Base-by-base conservation (phyloP, 805 yeast species). In the Metschnikowia henanensis region DNA sequence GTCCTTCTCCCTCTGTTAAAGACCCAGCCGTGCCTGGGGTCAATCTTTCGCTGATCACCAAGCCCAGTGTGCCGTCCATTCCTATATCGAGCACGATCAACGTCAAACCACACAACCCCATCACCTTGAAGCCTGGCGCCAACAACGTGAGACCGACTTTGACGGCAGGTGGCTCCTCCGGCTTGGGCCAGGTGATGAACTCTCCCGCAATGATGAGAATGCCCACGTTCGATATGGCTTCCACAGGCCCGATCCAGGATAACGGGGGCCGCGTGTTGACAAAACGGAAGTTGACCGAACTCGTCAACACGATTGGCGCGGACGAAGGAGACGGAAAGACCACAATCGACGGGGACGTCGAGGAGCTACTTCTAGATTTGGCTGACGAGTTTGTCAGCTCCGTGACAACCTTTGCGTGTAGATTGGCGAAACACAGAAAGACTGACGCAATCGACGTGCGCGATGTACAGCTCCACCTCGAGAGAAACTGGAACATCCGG, bases 321-420 rank as follows among this genome's bases (percentile, higher is more conserved):
- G 92, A 86, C 61, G 94, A 84, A 62, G 97, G 96, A 32, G 97
- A 92, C 59, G 86, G 92, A 15, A 95, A 90, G 56, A 83, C 95
- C 5, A 76, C 77, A 4, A 86, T 94, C 45, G 99, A 92, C 63
- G 98, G 97, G 21, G 97, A 94, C 64, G 96, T 89, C 15, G 97
- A 91, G 63, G 98, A 92, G 55, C 68, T 94, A 30, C 68, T 94
- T 28, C 72, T 94, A 34, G 99, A 94, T 63, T 69, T 94, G 37
- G 97, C 99, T 0, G 99, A 94, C 64, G 98, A 94, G 60, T 94
- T 94, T 60, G 94, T 94, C 13, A 79, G 86, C 6, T 83, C 87
- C 37, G 96, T 95, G 2, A 90, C 97, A 0, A 75, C 89, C 2
- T 94, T 94, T 70, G 96, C 98, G 0, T 92, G 98, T 61, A 79